Percentiles rank a stretch among this genome's conserved stretches.
phyloP scores from a whole-genome alignment of 495 filamentous ascomycete genomes.

The Podospora appendiculata region DNA sequence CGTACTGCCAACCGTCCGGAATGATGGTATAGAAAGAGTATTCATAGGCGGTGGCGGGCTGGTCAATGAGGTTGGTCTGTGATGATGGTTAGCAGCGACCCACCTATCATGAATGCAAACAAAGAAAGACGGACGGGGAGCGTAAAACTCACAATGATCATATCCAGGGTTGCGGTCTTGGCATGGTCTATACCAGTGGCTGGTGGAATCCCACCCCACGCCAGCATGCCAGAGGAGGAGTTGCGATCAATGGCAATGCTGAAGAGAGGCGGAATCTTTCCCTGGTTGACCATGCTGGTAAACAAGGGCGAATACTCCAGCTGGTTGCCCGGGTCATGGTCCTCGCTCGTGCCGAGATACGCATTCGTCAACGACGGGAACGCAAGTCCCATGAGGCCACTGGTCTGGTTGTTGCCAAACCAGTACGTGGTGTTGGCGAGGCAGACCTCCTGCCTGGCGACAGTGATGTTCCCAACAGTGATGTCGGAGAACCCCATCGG shows the following conservation, averaged over 20 bases:
- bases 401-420: slow-evolving; percentile 40
- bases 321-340: slow-evolving; percentile 21
- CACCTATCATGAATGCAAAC: no score
- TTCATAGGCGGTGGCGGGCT: slow-evolving; percentile 17
- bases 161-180: slow-evolving; percentile 24
- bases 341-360: slow-evolving; percentile 23
- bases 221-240: slow-evolving; percentile 34
- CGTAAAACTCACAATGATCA: slow-evolving; percentile 28
- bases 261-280: slow-evolving; percentile 48
- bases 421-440: slow-evolving; percentile 29
- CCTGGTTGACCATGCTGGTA: slow-evolving; percentile 46
- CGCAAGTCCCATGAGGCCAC: slow-evolving; percentile 54
- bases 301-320: slow-evolving; percentile 50
- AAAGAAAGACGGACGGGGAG: neutral
- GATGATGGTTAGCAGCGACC: neutral
- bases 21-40: slow-evolving; percentile 37
- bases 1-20: slow-evolving; percentile 30
- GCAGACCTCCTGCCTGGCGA: slow-evolving; percentile 40
- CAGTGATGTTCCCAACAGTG: slow-evolving; percentile 46
- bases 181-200: slow-evolving; percentile 20
- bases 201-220: slow-evolving; percentile 43
- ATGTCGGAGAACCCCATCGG: slow-evolving; percentile 51
- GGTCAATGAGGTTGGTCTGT: slow-evolving; percentile 17
- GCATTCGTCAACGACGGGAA: slow-evolving; percentile 49
- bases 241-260: slow-evolving; percentile 39